Percentiles rank a stretch among this genome's conserved stretches.
Conservation (phyloP, 73 alveolate species). For the Paramecium sonneborni region DNA sequence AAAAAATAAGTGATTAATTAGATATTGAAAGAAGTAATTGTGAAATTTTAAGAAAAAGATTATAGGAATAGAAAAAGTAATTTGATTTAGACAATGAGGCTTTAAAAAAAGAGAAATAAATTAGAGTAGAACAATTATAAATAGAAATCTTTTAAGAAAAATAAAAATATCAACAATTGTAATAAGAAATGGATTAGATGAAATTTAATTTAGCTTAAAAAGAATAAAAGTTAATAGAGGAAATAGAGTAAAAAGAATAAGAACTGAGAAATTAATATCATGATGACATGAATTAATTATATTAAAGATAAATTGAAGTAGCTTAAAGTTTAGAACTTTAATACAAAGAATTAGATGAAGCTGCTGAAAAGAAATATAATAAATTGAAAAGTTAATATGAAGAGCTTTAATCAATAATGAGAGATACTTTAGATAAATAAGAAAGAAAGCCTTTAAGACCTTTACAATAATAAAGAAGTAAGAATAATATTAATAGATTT, state of each 20-base stretch:
- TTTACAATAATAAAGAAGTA: not conserved
- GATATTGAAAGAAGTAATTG: constrained; percentile 48
- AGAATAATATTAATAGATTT: not conserved
- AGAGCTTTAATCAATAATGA: constrained; percentile 21
- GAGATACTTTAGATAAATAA: constrained; percentile 31
- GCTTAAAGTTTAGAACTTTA: constrained; percentile 15
- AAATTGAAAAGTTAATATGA: constrained; percentile 39
- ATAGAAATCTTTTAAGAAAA: not conserved
- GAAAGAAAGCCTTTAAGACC: constrained; percentile 38
- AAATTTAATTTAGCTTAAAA: constrained; percentile 21
- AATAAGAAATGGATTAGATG: constrained; percentile 49
- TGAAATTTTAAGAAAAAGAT: constrained; percentile 24
- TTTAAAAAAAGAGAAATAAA: constrained; percentile 6
- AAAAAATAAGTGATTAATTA: not conserved
- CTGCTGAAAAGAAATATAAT: constrained; percentile 31
- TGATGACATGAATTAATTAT: constrained; percentile 24
- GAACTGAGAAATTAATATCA: constrained; percentile 22
- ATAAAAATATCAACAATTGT: not conserved
- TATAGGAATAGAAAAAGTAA: constrained; percentile 39
- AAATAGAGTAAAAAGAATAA: constrained; percentile 17
- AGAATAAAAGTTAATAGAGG: constrained; percentile 27
- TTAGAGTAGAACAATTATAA: constrained; percentile 45
- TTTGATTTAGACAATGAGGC: constrained; percentile 37
- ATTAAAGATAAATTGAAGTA: constrained; percentile 43
- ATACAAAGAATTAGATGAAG: constrained; percentile 52